Evolutionary conservation across 192 early-diverging fungal species (phyloP).

Genomic region (Geranomyces michiganensis): DNA sequence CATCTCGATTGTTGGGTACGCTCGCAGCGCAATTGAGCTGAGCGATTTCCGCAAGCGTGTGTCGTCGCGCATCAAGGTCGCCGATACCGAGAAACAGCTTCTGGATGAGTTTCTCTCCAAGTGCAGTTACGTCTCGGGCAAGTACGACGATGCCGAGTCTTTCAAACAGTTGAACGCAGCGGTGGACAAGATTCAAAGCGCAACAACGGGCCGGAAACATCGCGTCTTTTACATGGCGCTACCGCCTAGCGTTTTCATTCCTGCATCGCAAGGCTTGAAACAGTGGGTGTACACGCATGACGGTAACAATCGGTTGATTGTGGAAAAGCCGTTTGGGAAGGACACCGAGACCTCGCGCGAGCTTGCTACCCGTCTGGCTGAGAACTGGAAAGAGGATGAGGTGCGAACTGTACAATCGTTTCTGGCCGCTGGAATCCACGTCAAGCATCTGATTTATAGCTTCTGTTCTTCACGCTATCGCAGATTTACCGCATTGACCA

Average conservation of each 20-base stretch:
- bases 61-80: conserved; percentile 67
- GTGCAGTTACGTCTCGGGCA: conserved; percentile 80
- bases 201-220: conserved; percentile 53
- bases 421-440: too few species aligned
- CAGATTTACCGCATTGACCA: conserved; percentile 58
- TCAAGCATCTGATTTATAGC: too few species aligned
- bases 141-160: conserved; percentile 77
- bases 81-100: conserved; percentile 57
- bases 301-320: conserved; percentile 82
- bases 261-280: conserved; percentile 76
- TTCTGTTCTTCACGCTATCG: too few species aligned
- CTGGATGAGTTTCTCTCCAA: conserved; percentile 67
- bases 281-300: conserved; percentile 64
- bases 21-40: conserved; percentile 77
- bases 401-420: conserved; percentile 37
- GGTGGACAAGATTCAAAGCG: conserved; percentile 62
- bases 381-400: conserved; percentile 86
- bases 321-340: conserved; percentile 98
- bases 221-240: conserved; percentile 95
- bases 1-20: conserved; percentile 87
- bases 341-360: conserved; percentile 82
- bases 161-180: conserved; percentile 69
- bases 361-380: conserved; percentile 71
- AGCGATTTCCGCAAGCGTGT: conserved; percentile 77
- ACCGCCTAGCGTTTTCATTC: conserved; percentile 92